phyloP scores from a whole-genome alignment of 1,284 basidiomycete genomes.

The Tremellales sp. region DNA sequence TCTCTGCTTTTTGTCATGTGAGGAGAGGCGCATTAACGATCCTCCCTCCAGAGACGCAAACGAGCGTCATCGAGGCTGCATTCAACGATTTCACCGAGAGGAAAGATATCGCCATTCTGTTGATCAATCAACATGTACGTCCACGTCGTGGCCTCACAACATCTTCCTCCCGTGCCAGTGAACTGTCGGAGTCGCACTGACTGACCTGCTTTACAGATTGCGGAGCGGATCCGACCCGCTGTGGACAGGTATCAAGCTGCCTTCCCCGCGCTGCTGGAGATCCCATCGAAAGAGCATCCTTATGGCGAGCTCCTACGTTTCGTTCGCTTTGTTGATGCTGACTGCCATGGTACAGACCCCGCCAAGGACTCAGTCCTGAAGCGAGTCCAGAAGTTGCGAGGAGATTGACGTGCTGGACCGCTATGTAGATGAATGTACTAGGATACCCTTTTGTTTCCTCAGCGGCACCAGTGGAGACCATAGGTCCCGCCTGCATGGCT shows the following conservation, averaged over 20 bases:
- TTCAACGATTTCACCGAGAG: constrained; percentile 91
- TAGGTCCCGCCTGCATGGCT: too few species aligned
- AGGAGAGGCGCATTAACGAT: not conserved
- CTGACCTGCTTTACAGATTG: constrained; percentile 54
- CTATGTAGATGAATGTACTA: constrained; percentile 1
- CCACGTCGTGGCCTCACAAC: not conserved
- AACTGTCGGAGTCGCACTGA: not conserved
- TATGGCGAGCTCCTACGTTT: constrained; percentile 60
- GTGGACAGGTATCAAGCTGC: constrained; percentile 94
- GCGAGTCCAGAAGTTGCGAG: constrained; percentile 93
- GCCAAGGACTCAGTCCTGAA: constrained; percentile 95
- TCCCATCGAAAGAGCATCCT: constrained; percentile 71
- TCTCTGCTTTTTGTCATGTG: not conserved
- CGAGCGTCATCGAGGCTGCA: constrained; percentile 77
- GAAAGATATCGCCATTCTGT: constrained; percentile 86
- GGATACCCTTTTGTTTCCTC: too few species aligned
- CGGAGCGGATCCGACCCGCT: constrained; percentile 91
- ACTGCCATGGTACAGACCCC: constrained; percentile 62
- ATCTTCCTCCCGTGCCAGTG: not conserved
- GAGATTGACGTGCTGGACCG: constrained; percentile 56
- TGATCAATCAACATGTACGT: constrained; percentile 93
- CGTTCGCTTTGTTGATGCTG: constrained; percentile 4
- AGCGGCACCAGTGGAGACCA: too few species aligned
- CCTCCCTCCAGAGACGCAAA: constrained; percentile 70
- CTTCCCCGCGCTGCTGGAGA: constrained; percentile 95